phyloP scores from a whole-genome alignment of 2,329 filamentous ascomycete species.

The Fusarium sororula region DNA sequence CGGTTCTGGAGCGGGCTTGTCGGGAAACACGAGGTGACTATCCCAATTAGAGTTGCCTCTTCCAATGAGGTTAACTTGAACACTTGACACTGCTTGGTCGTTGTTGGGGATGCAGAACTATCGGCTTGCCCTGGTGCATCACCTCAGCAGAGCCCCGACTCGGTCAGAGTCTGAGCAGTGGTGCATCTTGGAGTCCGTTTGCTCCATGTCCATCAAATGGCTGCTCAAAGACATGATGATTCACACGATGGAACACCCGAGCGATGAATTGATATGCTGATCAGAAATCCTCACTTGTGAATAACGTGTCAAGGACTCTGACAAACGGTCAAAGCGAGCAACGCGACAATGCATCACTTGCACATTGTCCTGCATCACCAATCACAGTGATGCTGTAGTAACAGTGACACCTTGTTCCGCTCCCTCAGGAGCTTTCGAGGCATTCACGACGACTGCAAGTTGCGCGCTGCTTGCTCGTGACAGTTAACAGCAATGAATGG shows the following conservation, averaged over 20 bases:
- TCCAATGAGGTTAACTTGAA: fast-evolving
- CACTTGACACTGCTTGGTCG: neutral
- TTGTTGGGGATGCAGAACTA: fast-evolving
- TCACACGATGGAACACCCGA: fast-evolving
- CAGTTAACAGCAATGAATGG: neutral
- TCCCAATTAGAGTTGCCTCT: fast-evolving
- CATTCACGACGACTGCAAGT: neutral
- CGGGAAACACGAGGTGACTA: neutral
- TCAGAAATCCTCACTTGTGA: neutral
- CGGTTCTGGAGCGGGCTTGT: neutral
- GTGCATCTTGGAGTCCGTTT: slow-evolving; percentile 91
- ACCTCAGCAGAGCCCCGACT: no score
- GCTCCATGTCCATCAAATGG: slow-evolving; percentile 78
- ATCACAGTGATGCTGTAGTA: fast-evolving
- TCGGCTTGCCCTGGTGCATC: neutral
- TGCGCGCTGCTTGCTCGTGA: fast-evolving
- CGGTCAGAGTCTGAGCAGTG: slow-evolving; percentile 71
- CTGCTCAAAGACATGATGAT: slow-evolving; percentile 21
- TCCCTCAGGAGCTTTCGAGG: fast-evolving
- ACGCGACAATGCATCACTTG: neutral
- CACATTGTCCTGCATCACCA: fast-evolving
- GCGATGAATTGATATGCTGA: fast-evolving
- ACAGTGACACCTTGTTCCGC: fast-evolving
- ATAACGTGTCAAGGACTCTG: neutral
- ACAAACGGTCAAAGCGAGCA: no score